phyloP scores from a whole-genome alignment of 805 yeast genomes.

The Ogataea glucozyma region DNA sequence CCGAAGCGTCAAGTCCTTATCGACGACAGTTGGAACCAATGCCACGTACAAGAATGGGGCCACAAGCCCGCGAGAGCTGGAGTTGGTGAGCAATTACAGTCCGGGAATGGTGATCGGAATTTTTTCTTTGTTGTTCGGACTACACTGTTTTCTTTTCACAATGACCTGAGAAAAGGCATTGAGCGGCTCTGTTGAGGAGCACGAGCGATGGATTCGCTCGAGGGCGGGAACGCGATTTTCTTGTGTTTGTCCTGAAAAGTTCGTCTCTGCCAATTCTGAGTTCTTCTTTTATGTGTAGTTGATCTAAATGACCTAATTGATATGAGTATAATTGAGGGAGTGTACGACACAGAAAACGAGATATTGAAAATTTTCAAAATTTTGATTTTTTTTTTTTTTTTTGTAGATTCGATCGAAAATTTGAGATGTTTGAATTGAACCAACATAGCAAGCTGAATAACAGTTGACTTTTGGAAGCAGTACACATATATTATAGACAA shows the following conservation, averaged over 20 bases:
- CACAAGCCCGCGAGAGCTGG: background rate
- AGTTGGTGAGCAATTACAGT: constrained; percentile 6
- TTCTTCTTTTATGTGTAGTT: background rate
- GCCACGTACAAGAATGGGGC: constrained; percentile 17
- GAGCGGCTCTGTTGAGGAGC: too few species aligned
- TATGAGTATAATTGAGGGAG: background rate
- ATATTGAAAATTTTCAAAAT: background rate
- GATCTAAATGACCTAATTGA: too few species aligned
- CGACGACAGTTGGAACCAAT: constrained; percentile 8
- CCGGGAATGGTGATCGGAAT: constrained; percentile 14
- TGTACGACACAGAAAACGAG: constrained; percentile 6
- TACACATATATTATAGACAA: background rate
- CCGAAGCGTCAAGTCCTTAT: background rate
- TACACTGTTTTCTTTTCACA: constrained; percentile 18
- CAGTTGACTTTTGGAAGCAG: too few species aligned
- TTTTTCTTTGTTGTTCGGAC: constrained; percentile 14
- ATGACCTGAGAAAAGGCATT: background rate
- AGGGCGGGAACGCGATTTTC: background rate
- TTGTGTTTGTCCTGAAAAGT: background rate
- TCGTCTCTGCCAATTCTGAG: background rate
- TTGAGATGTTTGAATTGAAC: too few species aligned
- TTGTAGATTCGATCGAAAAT: background rate
- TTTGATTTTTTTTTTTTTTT: constrained; percentile 3
- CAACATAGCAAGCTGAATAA: too few species aligned
- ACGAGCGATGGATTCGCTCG: too few species aligned